phyloP scores from a whole-genome alignment of 208 protist genomes.

The Leishmania amazonensis region DNA sequence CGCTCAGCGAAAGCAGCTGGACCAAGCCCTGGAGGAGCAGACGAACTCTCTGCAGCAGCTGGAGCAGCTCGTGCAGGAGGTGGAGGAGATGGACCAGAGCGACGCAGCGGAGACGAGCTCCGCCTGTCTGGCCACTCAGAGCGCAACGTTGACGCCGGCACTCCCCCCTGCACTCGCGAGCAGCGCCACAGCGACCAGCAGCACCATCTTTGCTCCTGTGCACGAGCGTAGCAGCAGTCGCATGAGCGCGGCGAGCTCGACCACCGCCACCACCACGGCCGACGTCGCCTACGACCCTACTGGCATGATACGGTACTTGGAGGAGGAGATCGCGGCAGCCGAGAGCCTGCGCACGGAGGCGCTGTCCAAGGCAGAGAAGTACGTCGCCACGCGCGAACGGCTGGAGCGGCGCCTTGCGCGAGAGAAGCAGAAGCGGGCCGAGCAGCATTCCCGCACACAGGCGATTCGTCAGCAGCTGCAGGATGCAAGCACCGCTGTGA shows the following conservation, averaged over 20 bases:
- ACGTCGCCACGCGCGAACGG: conserved; percentile 42
- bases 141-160: too few relatives aligned
- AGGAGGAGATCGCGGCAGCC: conserved; percentile 61
- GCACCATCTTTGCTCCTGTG: neutral
- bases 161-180: too few relatives aligned
- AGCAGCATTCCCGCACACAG: conserved; percentile 35
- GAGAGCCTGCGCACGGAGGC: conserved; percentile 64
- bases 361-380: conserved; percentile 45
- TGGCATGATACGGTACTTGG: conserved; percentile 68
- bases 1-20: conserved; percentile 59
- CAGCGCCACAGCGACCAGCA: neutral
- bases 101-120: neutral
- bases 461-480: conserved; percentile 49
- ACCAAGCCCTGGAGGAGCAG: conserved; percentile 52
- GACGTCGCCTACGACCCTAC: conserved; percentile 46
- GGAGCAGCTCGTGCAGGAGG: conserved; percentile 61
- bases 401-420: conserved; percentile 55
- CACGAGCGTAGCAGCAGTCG: conserved; percentile 49
- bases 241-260: conserved; percentile 33
- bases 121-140: neutral
- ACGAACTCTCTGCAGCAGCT: conserved; percentile 68
- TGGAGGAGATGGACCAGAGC: conserved; percentile 44
- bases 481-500: conserved; percentile 38
- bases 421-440: conserved; percentile 30
- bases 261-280: conserved; percentile 19